Evolutionary conservation across 192 early-diverging fungal species (phyloP).

Genomic region (Endogone sp.): DNA sequence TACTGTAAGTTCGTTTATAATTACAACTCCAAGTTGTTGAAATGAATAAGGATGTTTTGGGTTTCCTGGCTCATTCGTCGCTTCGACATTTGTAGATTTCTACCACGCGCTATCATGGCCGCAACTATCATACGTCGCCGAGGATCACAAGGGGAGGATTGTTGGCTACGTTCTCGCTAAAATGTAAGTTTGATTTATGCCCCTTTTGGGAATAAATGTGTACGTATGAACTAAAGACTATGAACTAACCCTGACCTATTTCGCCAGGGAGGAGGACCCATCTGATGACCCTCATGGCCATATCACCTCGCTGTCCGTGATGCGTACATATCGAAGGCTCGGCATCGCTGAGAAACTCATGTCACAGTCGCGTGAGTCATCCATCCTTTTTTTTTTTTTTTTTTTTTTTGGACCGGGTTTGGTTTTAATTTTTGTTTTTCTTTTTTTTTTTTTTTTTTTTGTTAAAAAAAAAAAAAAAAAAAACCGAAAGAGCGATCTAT

Average conservation of each 20-base stretch:
- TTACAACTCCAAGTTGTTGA: too few species aligned
- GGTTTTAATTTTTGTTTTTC: conserved; percentile 2
- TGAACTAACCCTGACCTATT: background rate
- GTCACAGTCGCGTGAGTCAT: conserved; percentile 76
- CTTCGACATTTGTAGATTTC: conserved; percentile 45
- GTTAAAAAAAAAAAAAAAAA: conserved; percentile 36
- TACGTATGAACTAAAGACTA: background rate
- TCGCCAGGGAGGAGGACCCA: conserved; percentile 83
- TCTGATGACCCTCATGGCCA: conserved; percentile 78
- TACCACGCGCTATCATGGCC: conserved; percentile 84
- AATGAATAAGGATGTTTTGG: background rate
- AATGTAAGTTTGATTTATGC: conserved; percentile 78
- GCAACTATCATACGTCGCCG: conserved; percentile 93
- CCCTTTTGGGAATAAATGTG: background rate
- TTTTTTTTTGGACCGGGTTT: background rate
- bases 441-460: background rate
- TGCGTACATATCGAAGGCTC: conserved; percentile 93
- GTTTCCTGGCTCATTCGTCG: background rate
- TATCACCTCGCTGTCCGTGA: conserved; percentile 94
- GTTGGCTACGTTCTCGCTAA: conserved; percentile 98
- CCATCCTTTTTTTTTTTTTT: background rate
- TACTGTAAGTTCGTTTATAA: conserved; percentile 72
- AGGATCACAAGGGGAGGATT: conserved; percentile 85
- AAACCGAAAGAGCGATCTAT: conserved; percentile 71
- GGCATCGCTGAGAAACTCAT: conserved; percentile 98